Percentiles rank a stretch among this genome's conserved stretches.
Conservation (phyloP, 1,139 yeast species). For the Hanseniaspora gamundiae region DNA sequence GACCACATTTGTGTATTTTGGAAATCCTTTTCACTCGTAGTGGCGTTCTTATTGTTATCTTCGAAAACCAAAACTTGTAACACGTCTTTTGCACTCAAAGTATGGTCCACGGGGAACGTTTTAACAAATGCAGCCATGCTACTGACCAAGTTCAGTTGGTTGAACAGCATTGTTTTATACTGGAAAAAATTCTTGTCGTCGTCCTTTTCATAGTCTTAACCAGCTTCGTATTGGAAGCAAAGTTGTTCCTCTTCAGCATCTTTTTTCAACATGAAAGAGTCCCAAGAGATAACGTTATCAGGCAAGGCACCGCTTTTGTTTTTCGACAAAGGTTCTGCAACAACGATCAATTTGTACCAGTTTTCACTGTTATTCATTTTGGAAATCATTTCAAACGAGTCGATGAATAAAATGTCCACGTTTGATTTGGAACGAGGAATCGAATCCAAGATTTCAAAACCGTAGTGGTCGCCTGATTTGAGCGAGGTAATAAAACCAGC, state of each 20-base stretch:
- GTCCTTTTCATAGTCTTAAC: constrained; percentile 26
- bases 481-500: not conserved
- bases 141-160: constrained; percentile 52
- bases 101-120: constrained; percentile 40
- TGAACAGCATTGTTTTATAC: constrained; percentile 28
- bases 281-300: constrained; percentile 19
- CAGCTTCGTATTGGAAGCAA: constrained; percentile 15
- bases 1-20: constrained; percentile 22
- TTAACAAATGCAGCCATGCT: constrained; percentile 50
- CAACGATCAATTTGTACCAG: constrained; percentile 25
- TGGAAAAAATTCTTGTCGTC: constrained; percentile 26
- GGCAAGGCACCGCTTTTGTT: constrained; percentile 6
- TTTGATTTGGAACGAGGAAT: constrained; percentile 23
- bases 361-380: constrained; percentile 17
- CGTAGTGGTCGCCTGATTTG: not conserved
- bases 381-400: constrained; percentile 16
- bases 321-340: constrained; percentile 16
- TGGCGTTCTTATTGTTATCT: constrained; percentile 3
- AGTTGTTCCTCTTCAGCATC: constrained; percentile 8
- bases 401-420: constrained; percentile 24
- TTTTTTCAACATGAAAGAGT: constrained; percentile 6
- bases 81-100: constrained; percentile 31
- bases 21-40: constrained; percentile 6
- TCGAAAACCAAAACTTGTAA: constrained; percentile 29
- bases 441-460: constrained; percentile 14